Evolutionary conservation across 306 rosid genomes (phyloP), one percentile per base, ranked within the genome.

Genomic region (Albizia julibrissin): DNA sequence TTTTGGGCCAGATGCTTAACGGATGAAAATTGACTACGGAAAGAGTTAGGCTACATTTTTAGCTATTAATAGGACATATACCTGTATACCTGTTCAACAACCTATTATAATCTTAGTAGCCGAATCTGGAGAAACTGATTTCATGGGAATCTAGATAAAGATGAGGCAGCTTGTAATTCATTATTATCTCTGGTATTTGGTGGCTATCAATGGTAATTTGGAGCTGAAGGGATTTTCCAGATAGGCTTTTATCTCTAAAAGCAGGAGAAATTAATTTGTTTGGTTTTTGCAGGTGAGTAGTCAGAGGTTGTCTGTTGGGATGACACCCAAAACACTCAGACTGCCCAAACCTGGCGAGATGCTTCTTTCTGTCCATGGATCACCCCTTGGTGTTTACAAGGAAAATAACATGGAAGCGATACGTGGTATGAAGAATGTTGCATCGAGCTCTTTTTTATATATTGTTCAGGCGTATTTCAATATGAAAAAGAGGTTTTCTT

Each of bases 341-440:
- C 81, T 84, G 42, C 99, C 98, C 43, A 93, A 92, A 84, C 93
- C 89, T 37, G 98, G 99, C 12, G 99, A 95, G 92, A 87, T 91
- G 87, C 96, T 95, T 83, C 86, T 95, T 75, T 95, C 97, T 54
- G 93, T 95, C 62, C 96, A 87, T 82, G 98, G 98, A 79, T 93
- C 99, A 43, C 99, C 96, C 50, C 93, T 92, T 65, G 97, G 98
- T 47, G 91, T 92, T 86, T 95, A 40, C 89, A 91, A 85, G 88
- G 99, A 93, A 74, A 89, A 93, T 70, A 91, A 91, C 91, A 91
- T 95, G 99, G 97, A 91, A 89, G 92, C 99, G 70, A 91, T 95
- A 81, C 58, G 86, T 31, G 97, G 99, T 95, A 90, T 15, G 83
- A 69, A 61, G 72, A 42, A 26, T 67, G 73, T n/a, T 34, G 46